Base-by-base conservation (phyloP, 2,329 filamentous ascomycete genomes). In the Paraphoma chrysanthemicola region DNA sequence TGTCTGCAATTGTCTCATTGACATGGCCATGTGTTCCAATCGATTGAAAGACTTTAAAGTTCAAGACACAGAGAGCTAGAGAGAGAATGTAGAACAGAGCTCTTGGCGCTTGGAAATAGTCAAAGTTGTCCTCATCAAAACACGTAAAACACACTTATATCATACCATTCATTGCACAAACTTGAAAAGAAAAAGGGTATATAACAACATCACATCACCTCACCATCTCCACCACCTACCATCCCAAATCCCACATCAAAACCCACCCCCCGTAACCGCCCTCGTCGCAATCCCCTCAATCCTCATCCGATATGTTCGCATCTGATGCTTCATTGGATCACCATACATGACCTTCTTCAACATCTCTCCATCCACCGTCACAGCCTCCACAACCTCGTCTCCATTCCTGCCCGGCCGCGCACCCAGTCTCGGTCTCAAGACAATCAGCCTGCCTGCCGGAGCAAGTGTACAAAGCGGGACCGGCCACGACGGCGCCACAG, bases 281-380 rank as follows among this genome's bases (percentile, higher is more conserved):
- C 83, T 86, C 1, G 88, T 87, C 10, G 90, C 90, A 53, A 96
- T 76, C 4, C 81, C 79, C 72, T 95, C 89, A 44, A 96, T 85
- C 51, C 92, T 79, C 17, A 83, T 85, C 12, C 86, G 86, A 76
- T 96, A 96, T 17, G 95, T 70, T 56, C 81, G 86, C 92, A 96
- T 96, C 64, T 88, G 82, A 78, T 96, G 92, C 72, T 88, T 90
- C 43, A 92, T 80, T 0, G 91, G 90, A 72, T 96, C 92, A 0
- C 92, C 92, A 84, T 92, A 96, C 4, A 96, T 81, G 0, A 93
- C 84, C 1, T 81, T 83, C 23, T 89, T 80, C 48, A 96, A 75
- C 69, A 90, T 81, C 43, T 88, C 85, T 61, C 95, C 90, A 0
- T 80, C 85, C 8, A 89, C 84, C 9, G 88, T 83, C 59, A 88